These are phyloP conservation scores for Fusarium sp. DNA, from an alignment of 2,329 filamentous ascomycete species.

Conservation along the genomic window DNA sequence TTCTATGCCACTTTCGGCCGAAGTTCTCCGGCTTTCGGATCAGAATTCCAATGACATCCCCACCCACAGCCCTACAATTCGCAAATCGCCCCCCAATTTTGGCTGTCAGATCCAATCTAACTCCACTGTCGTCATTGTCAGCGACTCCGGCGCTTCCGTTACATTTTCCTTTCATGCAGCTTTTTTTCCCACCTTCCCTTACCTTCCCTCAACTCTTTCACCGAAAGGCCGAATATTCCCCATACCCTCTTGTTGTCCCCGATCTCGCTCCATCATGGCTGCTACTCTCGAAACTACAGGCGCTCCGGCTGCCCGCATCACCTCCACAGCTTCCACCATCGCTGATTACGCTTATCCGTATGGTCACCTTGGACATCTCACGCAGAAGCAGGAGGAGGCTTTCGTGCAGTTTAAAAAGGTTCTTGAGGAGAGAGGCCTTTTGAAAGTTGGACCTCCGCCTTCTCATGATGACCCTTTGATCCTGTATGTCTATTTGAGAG, in stretches of 20 bases:
- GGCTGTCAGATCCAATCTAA: slow-evolving; percentile 28
- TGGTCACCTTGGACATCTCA: slow-evolving; percentile 86
- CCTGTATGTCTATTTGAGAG: slow-evolving; percentile 62
- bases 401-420: slow-evolving; percentile 78
- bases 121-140: slow-evolving; percentile 28
- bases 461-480: slow-evolving; percentile 81
- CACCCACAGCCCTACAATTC: slow-evolving; percentile 24
- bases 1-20: slow-evolving; percentile 19
- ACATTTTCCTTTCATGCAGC: slow-evolving; percentile 20
- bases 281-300: slow-evolving; percentile 39
- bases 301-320: slow-evolving; percentile 44
- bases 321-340: slow-evolving; percentile 45
- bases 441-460: slow-evolving; percentile 64
- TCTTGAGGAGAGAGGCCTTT: slow-evolving; percentile 73
- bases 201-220: slow-evolving; percentile 2
- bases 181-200: slow-evolving; percentile 1
- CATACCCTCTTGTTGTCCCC: slow-evolving; percentile 1
- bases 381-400: slow-evolving; percentile 71
- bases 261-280: slow-evolving; percentile 40
- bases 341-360: slow-evolving; percentile 69
- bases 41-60: slow-evolving; percentile 11
- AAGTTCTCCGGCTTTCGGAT: slow-evolving; percentile 11
- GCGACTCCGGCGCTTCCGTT: slow-evolving; percentile 41
- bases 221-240: slow-evolving; percentile 3
- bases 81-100: slow-evolving; percentile 4